phyloP scores from a whole-genome alignment of 2,329 filamentous ascomycete species.

The Trichophyton simii region DNA sequence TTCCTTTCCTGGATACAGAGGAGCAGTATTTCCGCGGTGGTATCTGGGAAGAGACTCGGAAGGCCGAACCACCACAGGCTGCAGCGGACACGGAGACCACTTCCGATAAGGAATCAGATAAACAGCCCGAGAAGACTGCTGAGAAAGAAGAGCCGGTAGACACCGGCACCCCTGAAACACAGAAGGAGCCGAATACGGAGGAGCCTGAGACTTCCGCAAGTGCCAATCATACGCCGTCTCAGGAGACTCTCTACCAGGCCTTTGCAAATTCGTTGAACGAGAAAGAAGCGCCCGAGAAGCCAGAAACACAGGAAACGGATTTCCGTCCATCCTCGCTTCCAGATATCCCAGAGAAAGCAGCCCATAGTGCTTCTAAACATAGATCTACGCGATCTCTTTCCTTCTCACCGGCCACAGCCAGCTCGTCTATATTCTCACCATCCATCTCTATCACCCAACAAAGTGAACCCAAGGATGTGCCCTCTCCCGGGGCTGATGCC shows the following conservation, averaged over 20 bases:
- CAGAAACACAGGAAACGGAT: not conserved
- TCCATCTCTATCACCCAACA: not conserved
- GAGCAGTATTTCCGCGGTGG: constrained; percentile 72
- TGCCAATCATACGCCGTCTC: not conserved
- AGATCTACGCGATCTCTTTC: not conserved
- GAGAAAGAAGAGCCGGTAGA: not conserved
- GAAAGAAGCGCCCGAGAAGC: not conserved
- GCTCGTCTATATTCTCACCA: not conserved
- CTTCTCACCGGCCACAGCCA: not conserved
- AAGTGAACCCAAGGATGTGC: not conserved
- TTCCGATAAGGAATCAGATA: constrained; percentile 11
- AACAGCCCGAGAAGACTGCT: not conserved
- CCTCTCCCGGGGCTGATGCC: not conserved
- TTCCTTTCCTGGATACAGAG: constrained; percentile 75
- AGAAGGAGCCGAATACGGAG: not conserved
- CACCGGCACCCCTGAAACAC: not conserved
- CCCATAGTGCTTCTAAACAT: not conserved
- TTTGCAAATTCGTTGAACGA: not conserved
- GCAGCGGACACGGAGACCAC: constrained; percentile 23
- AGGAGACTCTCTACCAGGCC: not conserved
- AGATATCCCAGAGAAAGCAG: not conserved
- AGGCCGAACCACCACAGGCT: constrained; percentile 14
- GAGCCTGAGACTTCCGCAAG: not conserved
- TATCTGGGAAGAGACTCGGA: constrained; percentile 46
- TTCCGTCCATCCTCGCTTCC: not conserved